Evolutionary conservation across 2,329 filamentous ascomycete genomes (phyloP), one percentile per base, ranked within the genome.

Genomic region (Fusarium sp.): DNA sequence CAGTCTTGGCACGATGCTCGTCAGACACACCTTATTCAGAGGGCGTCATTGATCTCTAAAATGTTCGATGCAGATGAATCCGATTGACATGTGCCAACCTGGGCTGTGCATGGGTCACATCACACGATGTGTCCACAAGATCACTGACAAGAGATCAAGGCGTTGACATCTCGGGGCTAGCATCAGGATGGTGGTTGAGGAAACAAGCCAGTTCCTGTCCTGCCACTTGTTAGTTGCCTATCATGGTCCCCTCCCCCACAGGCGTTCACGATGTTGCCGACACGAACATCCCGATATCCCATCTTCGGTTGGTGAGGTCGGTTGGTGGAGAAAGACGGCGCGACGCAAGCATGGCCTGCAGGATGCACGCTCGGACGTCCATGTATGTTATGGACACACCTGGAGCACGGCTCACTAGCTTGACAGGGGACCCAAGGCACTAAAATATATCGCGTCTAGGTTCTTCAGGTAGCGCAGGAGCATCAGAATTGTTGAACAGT

Each of bases 311-410:
- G 62, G 32, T 32, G 56, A 55, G 59, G 65, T 40, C 44, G 51
- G 65, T 42, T 41, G 55, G 70, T 65, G 69, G 52, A 62, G 69
- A 67, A 63, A 51, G 58, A 69, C 45, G 67, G 70, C 67, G 54
- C 54, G 65, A 68, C 70, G 71, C 71, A 73, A 49, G 68, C 61
- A 73, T 73, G 71, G 71, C 42, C 71, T 73, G 71, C 71, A 73
- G 71, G 20, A 73, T 73, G 70, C 65, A 73, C 70, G 70, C 70
- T 73, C 61, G 61, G 70, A 73, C 70, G 25, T 56, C 45, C 11
- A 52, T 57, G 56, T 27, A 37, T 44, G 56, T 25, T 72, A 73
- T 37, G 18, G 37, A 47, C 70, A 72, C 70, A 20, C 70, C 69
- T 37, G 22, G n/a, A 29, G 44, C 45, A 20, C 14, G 16, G 20